Evolutionary conservation across 768 basidiomycete genomes (phyloP).

Genomic region (Suillus sp.): DNA sequence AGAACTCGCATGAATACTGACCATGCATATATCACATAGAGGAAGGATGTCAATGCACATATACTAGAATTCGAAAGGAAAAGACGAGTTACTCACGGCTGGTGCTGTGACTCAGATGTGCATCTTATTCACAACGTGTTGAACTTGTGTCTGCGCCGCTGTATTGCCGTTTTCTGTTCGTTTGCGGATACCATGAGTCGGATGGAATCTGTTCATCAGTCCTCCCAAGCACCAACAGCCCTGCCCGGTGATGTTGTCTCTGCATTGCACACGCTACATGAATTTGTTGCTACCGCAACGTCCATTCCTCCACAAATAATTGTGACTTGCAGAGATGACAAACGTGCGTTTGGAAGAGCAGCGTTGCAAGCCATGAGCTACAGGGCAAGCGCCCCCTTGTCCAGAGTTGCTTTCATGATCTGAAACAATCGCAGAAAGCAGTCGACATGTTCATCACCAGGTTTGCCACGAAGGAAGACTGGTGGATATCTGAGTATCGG

Average conservation of each 20-base stretch:
- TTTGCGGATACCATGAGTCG: conserved; percentile 28
- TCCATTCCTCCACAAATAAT: conserved; percentile 35
- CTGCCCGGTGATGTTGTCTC: conserved; percentile 32
- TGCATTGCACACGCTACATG: conserved; percentile 31
- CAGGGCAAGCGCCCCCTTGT: conserved; percentile 25
- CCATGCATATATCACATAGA: neutral
- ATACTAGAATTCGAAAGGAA: neutral
- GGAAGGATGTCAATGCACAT: neutral
- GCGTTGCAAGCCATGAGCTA: conserved; percentile 36
- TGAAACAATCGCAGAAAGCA: conserved; percentile 25
- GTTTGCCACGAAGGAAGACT: conserved; percentile 37
- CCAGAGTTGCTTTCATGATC: neutral
- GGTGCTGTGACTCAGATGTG: neutral
- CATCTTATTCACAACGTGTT: neutral
- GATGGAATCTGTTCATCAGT: conserved; percentile 23
- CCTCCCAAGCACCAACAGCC: conserved; percentile 22
- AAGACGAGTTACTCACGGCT: neutral
- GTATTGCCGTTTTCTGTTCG: neutral
- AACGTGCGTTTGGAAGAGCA: conserved; percentile 34
- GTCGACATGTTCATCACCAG: conserved; percentile 35
- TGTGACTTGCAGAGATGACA: conserved; percentile 33
- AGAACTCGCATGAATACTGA: neutral
- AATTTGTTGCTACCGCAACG: conserved; percentile 31
- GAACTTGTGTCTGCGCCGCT: neutral
- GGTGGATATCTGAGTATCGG: conserved; percentile 37